Evolutionary conservation across 768 basidiomycete genomes (phyloP).

Genomic region (Lactifluus piperatus): DNA sequence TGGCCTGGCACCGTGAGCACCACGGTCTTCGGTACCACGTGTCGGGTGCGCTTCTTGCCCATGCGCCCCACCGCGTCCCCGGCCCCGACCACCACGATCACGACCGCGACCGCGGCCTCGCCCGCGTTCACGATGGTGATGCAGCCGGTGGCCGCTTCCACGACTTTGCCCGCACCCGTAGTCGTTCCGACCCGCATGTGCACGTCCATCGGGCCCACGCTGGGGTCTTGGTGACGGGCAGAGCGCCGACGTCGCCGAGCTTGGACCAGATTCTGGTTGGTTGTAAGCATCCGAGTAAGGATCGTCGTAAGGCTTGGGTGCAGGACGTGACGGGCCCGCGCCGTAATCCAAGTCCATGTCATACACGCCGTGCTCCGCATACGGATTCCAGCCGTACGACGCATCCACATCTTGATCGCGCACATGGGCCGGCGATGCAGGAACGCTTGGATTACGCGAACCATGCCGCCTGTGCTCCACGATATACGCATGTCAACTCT

Average conservation of each 20-base stretch:
- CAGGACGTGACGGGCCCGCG: conserved; percentile 49
- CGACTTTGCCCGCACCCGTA: conserved; percentile 26
- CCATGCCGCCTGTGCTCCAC: conserved; percentile 38
- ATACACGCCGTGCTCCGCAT: conserved; percentile 59
- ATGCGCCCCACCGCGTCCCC: not conserved
- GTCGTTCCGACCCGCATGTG: conserved; percentile 25
- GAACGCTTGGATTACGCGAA: conserved; percentile 39
- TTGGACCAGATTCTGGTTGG: conserved; percentile 2
- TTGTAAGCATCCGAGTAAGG: conserved; percentile 43
- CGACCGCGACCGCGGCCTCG: conserved; percentile 22
- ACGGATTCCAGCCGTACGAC: conserved; percentile 48
- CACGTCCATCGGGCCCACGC: conserved; percentile 11
- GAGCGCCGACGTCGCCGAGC: not conserved
- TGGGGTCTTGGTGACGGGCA: not conserved
- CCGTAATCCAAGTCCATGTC: conserved; percentile 46
- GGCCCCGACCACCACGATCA: conserved; percentile 27
- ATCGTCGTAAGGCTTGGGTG: conserved; percentile 71
- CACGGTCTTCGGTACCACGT: conserved; percentile 26
- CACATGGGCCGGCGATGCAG: conserved; percentile 40
- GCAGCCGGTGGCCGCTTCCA: conserved; percentile 26
- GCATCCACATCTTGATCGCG: conserved; percentile 47
- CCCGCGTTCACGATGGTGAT: conserved; percentile 15
- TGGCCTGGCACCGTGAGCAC: conserved; percentile 25
- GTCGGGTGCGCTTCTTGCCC: conserved; percentile 1
- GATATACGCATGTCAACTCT: not conserved